Percentiles rank a stretch among this genome's conserved stretches.
These are phyloP conservation scores for Debaryomyces subglobosus DNA, from an alignment of 1,139 yeast genomes.

Conservation along the genomic window DNA sequence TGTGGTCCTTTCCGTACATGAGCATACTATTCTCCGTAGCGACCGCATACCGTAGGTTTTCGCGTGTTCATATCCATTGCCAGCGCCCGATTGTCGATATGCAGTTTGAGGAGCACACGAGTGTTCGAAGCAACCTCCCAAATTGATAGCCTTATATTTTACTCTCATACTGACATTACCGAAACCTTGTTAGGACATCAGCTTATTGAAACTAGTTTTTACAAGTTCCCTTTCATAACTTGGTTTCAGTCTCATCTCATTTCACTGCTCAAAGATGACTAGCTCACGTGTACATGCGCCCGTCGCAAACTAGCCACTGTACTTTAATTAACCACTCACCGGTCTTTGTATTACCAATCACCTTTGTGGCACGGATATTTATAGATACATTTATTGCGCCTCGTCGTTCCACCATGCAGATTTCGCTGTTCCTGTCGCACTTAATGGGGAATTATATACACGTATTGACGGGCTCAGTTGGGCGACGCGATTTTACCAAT, in stretches of 20 bases:
- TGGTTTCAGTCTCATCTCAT: neutral
- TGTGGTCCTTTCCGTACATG: conserved; percentile 1
- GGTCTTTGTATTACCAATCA: neutral
- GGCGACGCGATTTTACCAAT: conserved; percentile 5
- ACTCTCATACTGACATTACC: neutral
- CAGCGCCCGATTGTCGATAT: neutral
- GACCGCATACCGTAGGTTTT: neutral
- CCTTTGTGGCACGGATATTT: neutral
- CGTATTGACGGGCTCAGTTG: neutral
- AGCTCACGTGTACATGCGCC: neutral
- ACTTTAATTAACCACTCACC: neutral
- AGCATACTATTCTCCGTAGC: conserved; percentile 4
- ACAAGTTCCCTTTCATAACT: neutral
- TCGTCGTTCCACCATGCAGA: neutral
- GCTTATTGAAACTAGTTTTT: neutral
- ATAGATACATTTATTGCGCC: conserved; percentile 8
- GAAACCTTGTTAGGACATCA: neutral
- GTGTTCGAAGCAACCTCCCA: neutral
- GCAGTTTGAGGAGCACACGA: neutral
- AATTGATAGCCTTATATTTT: neutral
- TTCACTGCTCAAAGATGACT: too few species aligned
- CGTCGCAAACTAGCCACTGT: neutral
- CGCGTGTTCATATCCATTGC: neutral
- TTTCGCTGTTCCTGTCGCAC: conserved; percentile 1
- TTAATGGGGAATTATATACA: neutral